phyloP scores from a whole-genome alignment of 176 grass and related monocot species.

The Alopecurus myosuroides region DNA sequence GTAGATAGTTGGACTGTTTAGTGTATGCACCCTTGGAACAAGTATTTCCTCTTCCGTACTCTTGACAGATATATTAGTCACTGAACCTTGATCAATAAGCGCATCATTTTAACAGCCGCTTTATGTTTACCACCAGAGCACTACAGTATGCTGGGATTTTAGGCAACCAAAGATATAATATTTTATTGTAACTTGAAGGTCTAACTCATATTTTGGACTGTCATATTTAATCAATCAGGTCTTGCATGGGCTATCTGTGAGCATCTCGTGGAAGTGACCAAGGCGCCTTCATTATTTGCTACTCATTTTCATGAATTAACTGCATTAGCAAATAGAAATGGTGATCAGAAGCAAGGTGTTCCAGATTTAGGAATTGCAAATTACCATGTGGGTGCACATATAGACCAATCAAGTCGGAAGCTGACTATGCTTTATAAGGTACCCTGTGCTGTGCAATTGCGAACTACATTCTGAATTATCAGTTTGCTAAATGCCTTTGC shows the following conservation, averaged over 20 bases:
- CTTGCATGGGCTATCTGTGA: constrained; percentile 99
- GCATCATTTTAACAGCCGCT: neutral
- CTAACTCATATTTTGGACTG: constrained; percentile 16
- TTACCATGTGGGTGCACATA: constrained; percentile 99
- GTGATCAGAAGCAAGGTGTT: constrained; percentile 27
- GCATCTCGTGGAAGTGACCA: constrained; percentile 91
- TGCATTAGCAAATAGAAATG: constrained; percentile 61
- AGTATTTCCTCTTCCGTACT: neutral
- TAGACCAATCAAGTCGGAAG: constrained; percentile 85
- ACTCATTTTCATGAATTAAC: constrained; percentile 99
- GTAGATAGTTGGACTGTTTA: neutral
- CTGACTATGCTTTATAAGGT: constrained; percentile 99
- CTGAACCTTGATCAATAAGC: neutral
- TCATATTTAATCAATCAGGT: constrained; percentile 40
- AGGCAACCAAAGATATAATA: constrained; percentile 4
- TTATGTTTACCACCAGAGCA: neutral
- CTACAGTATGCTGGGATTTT: constrained; percentile 16
- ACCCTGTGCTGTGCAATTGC: constrained; percentile 5
- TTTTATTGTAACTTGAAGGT: neutral
- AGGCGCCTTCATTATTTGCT: constrained; percentile 87
- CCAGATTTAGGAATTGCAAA: constrained; percentile 68
- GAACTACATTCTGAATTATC: constrained; percentile 11
- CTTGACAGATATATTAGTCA: neutral
- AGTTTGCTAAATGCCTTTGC: constrained; percentile 1
- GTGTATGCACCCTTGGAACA: neutral